These are phyloP conservation scores for Colletotrichum orbiculare DNA, from an alignment of 2,329 filamentous ascomycete genomes.

Conservation along the genomic window DNA sequence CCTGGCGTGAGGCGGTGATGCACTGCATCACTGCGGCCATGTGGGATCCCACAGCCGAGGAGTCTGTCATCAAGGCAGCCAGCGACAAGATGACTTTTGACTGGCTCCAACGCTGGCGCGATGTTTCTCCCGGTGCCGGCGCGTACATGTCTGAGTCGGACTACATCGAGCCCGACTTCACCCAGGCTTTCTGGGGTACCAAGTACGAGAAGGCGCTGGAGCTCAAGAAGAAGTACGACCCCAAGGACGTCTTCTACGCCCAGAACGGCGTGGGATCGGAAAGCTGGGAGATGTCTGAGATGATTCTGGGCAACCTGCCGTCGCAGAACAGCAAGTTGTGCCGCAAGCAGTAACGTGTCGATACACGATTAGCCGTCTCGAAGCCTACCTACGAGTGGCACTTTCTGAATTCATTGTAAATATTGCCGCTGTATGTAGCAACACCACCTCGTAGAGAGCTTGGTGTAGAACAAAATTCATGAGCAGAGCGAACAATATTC, in stretches of 20 bases:
- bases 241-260: conserved; percentile 37
- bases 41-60: conserved; percentile 47
- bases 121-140: conserved; percentile 37
- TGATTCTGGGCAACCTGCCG: conserved; percentile 37
- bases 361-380: neutral
- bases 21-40: conserved; percentile 45
- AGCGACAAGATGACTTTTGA: conserved; percentile 43
- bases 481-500: neutral
- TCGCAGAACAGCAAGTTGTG: conserved; percentile 40
- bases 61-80: conserved; percentile 43
- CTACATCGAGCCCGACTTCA: conserved; percentile 38
- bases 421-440: conserved; percentile 25
- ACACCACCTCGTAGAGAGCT: no score
- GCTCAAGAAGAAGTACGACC: conserved; percentile 38
- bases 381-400: neutral
- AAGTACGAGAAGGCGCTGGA: conserved; percentile 34
- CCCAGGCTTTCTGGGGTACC: conserved; percentile 38
- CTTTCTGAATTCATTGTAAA: conserved; percentile 17
- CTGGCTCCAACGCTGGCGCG: conserved; percentile 50
- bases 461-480: neutral
- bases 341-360: conserved; percentile 19
- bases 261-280: conserved; percentile 37
- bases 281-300: conserved; percentile 36
- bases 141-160: conserved; percentile 42
- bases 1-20: conserved; percentile 57